Evolutionary conservation across 2,329 filamentous ascomycete genomes (phyloP).

Genomic region (Fusarium solani-melongenae): DNA sequence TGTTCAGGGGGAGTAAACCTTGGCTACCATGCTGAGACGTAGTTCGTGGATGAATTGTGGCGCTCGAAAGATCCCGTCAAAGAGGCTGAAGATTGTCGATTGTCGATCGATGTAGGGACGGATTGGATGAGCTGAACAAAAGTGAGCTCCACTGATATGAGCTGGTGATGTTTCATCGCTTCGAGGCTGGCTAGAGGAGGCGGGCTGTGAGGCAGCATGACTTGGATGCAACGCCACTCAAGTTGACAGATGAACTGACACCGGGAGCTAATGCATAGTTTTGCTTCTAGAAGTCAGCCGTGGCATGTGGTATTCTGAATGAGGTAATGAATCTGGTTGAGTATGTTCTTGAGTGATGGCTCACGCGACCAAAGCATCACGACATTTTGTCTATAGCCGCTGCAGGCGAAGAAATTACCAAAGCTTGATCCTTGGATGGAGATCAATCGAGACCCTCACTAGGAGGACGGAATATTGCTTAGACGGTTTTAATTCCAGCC

Average conservation of each 20-base stretch:
- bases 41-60: background rate
- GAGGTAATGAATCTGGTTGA: background rate
- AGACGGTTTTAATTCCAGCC: background rate
- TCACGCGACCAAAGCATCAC: background rate
- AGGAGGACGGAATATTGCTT: background rate
- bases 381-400: background rate
- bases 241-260: background rate
- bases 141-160: background rate
- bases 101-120: background rate
- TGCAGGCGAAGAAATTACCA: background rate
- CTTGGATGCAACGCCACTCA: background rate
- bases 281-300: background rate
- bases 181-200: background rate
- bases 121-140: background rate
- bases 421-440: background rate
- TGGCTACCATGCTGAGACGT: background rate
- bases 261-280: background rate
- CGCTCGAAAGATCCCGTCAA: background rate
- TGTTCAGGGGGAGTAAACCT: background rate
- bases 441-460: background rate
- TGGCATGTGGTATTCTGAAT: background rate
- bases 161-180: background rate
- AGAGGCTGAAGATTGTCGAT: background rate
- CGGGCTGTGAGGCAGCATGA: background rate
- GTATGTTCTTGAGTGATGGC: background rate